phyloP scores from a whole-genome alignment of 208 protist genomes.

The Leishmania mexicana region DNA sequence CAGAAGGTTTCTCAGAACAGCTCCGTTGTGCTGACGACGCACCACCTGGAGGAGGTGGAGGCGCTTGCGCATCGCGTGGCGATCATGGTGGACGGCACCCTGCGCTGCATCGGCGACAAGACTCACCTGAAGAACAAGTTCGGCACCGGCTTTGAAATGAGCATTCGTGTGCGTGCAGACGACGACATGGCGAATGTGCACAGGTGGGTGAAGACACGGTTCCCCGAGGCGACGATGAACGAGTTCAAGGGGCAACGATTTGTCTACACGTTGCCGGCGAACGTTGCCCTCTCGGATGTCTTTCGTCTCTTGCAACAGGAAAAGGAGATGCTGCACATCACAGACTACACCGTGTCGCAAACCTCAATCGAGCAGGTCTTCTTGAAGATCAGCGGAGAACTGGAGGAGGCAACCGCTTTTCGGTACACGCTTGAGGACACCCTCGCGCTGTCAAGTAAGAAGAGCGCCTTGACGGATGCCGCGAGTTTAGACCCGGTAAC shows the following conservation, averaged over 20 bases:
- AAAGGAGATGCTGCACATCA: slow-evolving; percentile 41
- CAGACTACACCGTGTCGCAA: slow-evolving; percentile 81
- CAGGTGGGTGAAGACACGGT: slow-evolving; percentile 42
- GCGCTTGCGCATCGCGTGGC: slow-evolving; percentile 72
- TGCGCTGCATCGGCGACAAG: slow-evolving; percentile 82
- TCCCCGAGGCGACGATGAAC: slow-evolving; percentile 33
- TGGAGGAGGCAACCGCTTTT: slow-evolving; percentile 30
- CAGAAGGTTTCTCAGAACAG: slow-evolving; percentile 59
- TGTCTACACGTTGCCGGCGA: slow-evolving; percentile 50
- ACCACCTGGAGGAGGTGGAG: slow-evolving; percentile 95
- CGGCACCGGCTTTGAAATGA: slow-evolving; percentile 69
- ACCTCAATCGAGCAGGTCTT: slow-evolving; percentile 89
- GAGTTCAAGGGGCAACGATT: slow-evolving; percentile 49
- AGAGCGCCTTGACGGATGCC: background rate
- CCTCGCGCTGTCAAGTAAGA: background rate
- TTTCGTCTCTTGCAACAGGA: slow-evolving; percentile 50
- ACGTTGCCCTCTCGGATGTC: slow-evolving; percentile 31
- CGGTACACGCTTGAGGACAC: slow-evolving; percentile 3
- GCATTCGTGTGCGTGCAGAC: slow-evolving; percentile 32
- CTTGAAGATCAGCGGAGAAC: slow-evolving; percentile 63
- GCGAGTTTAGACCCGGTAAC: background rate
- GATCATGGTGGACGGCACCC: slow-evolving; percentile 83
- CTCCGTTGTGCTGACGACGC: slow-evolving; percentile 90
- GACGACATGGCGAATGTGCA: slow-evolving; percentile 29
- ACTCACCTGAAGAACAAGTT: slow-evolving; percentile 80